Evolutionary conservation across 208 protist species (phyloP).

Genomic region (Crithidia thermophila): DNA sequence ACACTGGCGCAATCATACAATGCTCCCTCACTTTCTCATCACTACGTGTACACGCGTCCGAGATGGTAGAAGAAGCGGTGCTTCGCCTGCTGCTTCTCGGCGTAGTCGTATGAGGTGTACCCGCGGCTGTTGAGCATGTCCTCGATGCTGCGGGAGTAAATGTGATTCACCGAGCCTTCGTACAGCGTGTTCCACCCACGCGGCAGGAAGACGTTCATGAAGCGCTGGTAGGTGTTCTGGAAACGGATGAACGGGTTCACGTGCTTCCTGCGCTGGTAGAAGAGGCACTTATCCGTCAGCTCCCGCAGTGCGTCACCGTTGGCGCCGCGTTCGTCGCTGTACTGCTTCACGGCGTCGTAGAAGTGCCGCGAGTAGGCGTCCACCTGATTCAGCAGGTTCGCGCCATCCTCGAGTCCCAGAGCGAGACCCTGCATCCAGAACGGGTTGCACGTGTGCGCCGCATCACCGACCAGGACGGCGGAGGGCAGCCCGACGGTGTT

Average conservation of each 20-base stretch:
- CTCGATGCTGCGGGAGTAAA: constrained; percentile 87
- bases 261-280: constrained; percentile 87
- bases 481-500: constrained; percentile 88
- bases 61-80: constrained; percentile 80
- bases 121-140: constrained; percentile 89
- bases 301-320: constrained; percentile 82
- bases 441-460: constrained; percentile 81
- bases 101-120: constrained; percentile 90
- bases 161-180: constrained; percentile 78
- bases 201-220: constrained; percentile 70
- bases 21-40: too few relatives aligned
- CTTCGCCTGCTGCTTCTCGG: constrained; percentile 89
- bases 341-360: constrained; percentile 89
- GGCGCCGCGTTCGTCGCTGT: constrained; percentile 83
- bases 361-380: constrained; percentile 86
- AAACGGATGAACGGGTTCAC: constrained; percentile 73
- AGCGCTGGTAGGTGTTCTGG: constrained; percentile 79
- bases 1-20: too few relatives aligned
- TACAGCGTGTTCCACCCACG: constrained; percentile 71
- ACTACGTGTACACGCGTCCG: constrained; percentile 83
- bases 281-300: constrained; percentile 85
- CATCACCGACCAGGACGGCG: constrained; percentile 82
- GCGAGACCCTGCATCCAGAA: constrained; percentile 89
- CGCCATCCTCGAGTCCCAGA: constrained; percentile 81
- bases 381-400: constrained; percentile 80